phyloP scores from a whole-genome alignment of 768 basidiomycete species.

The Crucibulum laeve region DNA sequence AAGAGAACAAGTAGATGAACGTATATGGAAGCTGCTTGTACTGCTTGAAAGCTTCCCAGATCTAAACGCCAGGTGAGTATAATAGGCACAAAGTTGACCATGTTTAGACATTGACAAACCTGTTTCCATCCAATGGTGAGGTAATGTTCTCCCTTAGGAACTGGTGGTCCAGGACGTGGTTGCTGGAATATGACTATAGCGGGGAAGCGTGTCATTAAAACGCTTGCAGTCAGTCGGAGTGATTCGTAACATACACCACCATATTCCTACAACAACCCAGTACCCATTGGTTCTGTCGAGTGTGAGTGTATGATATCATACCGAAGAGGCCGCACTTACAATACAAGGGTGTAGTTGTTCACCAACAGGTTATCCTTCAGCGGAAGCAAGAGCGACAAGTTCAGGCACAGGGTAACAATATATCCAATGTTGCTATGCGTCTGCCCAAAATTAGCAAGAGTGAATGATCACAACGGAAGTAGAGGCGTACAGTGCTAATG shows the following conservation, averaged over 20 bases:
- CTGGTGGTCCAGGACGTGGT: conserved; percentile 74
- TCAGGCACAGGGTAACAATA: conserved; percentile 58
- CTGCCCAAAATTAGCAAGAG: conserved; percentile 26
- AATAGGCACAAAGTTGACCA: background rate
- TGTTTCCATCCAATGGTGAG: conserved; percentile 86
- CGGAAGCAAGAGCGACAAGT: conserved; percentile 68
- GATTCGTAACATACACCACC: conserved; percentile 68
- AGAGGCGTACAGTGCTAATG: conserved; percentile 63
- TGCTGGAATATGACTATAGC: conserved; percentile 74
- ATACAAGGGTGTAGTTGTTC: conserved; percentile 68
- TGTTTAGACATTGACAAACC: conserved; percentile 29
- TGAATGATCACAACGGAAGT: background rate
- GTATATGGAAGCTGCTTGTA: conserved; percentile 79
- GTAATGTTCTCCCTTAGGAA: conserved; percentile 76
- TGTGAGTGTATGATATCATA: background rate
- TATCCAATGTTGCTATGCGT: conserved; percentile 77
- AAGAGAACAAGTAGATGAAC: conserved; percentile 72
- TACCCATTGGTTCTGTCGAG: conserved; percentile 58
- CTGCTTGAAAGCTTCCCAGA: conserved; percentile 72
- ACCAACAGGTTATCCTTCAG: conserved; percentile 52
- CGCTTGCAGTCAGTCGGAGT: background rate
- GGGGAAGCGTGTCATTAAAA: background rate
- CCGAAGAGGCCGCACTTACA: conserved; percentile 39
- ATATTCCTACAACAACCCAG: conserved; percentile 77
- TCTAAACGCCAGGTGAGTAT: conserved; percentile 31